Base-by-base conservation (phyloP, 1,284 basidiomycete genomes). In the Moesziomyces antarcticus region DNA sequence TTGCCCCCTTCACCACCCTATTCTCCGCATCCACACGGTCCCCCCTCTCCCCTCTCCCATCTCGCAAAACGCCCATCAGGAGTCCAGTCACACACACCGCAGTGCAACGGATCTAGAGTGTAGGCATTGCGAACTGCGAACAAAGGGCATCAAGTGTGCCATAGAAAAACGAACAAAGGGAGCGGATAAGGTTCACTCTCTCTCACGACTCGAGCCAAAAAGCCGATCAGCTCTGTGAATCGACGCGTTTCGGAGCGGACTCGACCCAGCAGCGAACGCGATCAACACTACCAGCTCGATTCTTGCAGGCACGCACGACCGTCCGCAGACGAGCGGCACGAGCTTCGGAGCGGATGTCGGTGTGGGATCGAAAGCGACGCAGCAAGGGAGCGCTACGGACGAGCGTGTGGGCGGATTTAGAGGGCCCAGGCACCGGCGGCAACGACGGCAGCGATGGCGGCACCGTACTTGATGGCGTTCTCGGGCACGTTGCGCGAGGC, bases 391-490 rank as follows among this genome's bases (percentile, higher is more conserved):
- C 57, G 60, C 60, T 61, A 46, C 47, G 37, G 18, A 40, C 18
- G 16, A 35, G 45, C 21, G 52, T 21, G 35, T 24, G 42, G 46
- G 22, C 4, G 27, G 42, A 8, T 45, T 77, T 79, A 82, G 66
- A 82, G 80, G 35, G 73, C 64, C 21, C 79, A 68, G 53, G 80
- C 80, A 76, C 80, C 80, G 24, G 75, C 80, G 30, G 77, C 72
- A 37, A 80, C 75, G 16, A 75, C 55, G 56, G 77, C 80, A 41
- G 67, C 77, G 43, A 66, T 65, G 27, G 73, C 77, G 21, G 66
- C 66, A 53, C 72, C 74, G 52, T 62, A 64, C 55, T 67, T 59
- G 50, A 70, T 44, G 8, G 58, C 50, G 59, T 59, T 35, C 48
- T 62, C 56, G 51, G 67, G 62, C 40, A 74, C 48, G 48, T 62